Evolutionary conservation across 2,329 filamentous ascomycete genomes (phyloP).

Genomic region (Myotisia sp.): DNA sequence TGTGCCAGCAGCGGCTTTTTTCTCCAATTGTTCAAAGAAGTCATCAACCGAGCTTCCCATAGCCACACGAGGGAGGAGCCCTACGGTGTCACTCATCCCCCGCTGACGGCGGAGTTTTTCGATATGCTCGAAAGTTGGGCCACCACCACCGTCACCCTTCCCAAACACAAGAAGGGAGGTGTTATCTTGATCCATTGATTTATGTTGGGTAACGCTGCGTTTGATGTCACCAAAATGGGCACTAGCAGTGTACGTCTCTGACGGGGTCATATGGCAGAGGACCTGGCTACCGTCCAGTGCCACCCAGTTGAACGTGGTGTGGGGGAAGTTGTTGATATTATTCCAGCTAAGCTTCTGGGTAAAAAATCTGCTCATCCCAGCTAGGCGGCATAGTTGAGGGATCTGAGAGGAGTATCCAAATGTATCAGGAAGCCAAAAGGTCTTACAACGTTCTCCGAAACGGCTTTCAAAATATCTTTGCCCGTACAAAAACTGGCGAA

Average conservation of each 20-base stretch:
- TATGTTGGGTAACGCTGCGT: conserved; percentile 80
- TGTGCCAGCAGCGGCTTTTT: conserved; percentile 52
- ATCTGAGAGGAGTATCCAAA: conserved; percentile 95
- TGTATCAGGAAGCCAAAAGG: conserved; percentile 96
- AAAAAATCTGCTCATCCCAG: conserved; percentile 94
- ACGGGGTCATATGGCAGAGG: conserved; percentile 91
- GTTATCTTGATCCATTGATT: conserved; percentile 84
- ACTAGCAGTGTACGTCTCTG: conserved; percentile 88
- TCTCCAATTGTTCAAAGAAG: conserved; percentile 76
- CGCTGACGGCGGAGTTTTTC: conserved; percentile 90
- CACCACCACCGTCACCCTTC: conserved; percentile 90
- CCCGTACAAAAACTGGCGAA: conserved; percentile 88
- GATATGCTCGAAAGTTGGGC: conserved; percentile 82
- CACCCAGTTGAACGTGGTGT: conserved; percentile 99
- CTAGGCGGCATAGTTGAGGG: conserved; percentile 79
- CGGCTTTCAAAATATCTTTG: conserved; percentile 88
- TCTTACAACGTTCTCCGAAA: conserved; percentile 75
- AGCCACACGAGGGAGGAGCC: conserved; percentile 70
- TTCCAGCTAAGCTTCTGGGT: conserved; percentile 99
- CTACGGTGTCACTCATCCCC: conserved; percentile 76
- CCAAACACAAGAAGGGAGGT: conserved; percentile 88
- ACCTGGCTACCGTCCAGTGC: conserved; percentile 90
- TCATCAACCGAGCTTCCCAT: conserved; percentile 85
- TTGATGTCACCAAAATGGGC: conserved; percentile 91
- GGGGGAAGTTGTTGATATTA: conserved; percentile 98